Evolutionary conservation across 345 rosid genomes (phyloP).

Genomic region (Melaleuca quinquenervia): DNA sequence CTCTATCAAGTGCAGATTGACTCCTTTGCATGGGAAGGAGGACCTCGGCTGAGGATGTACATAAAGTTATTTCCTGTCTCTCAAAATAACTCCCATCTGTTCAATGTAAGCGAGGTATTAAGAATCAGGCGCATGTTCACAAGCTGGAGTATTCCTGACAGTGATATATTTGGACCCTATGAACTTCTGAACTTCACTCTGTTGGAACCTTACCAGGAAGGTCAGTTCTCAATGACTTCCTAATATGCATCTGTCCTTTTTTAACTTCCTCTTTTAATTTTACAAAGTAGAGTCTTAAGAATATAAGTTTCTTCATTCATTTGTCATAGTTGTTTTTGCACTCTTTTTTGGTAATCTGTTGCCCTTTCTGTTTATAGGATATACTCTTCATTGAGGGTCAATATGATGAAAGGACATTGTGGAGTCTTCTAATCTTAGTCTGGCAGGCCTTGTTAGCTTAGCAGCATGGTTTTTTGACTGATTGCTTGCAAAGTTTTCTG

Average conservation of each 20-base stretch:
- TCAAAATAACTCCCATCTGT: constrained; percentile 22
- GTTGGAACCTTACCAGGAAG: constrained; percentile 44
- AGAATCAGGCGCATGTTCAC: constrained; percentile 58
- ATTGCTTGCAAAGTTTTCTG: background rate
- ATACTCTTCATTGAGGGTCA: background rate
- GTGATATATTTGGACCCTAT: constrained; percentile 77
- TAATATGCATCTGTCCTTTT: background rate
- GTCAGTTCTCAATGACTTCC: constrained; percentile 30
- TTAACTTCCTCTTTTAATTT: background rate
- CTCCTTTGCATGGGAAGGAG: constrained; percentile 43
- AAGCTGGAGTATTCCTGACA: constrained; percentile 60
- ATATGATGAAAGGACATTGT: background rate
- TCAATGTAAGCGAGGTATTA: constrained; percentile 52
- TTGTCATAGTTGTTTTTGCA: background rate
- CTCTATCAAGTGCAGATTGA: constrained; percentile 44
- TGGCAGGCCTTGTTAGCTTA: background rate
- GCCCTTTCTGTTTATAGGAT: background rate
- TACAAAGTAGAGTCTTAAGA: background rate
- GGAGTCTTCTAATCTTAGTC: background rate
- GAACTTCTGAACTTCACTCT: constrained; percentile 70
- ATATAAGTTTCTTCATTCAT: background rate
- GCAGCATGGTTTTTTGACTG: background rate
- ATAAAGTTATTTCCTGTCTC: constrained; percentile 59
- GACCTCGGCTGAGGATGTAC: constrained; percentile 76
- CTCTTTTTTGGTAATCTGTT: background rate